Evolutionary conservation across 1,284 basidiomycete genomes (phyloP).

Genomic region (Trichosporon faecale): DNA sequence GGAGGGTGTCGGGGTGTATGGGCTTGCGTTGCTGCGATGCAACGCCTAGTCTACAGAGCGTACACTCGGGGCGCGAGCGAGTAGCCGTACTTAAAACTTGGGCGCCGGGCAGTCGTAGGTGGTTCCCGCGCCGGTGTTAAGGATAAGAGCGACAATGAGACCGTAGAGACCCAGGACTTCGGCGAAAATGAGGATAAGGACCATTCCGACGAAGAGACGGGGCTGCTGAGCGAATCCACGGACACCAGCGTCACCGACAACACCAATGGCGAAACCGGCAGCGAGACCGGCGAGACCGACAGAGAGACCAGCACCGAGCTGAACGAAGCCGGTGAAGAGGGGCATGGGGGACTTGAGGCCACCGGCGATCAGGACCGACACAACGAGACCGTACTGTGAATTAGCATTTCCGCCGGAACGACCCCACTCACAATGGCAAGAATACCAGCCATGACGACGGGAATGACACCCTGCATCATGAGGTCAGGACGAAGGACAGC

Average conservation of each 20-base stretch:
- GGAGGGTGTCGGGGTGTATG: background rate
- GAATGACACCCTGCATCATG: conserved; percentile 93
- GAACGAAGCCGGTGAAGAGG: conserved; percentile 79
- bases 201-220: conserved; percentile 77
- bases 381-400: conserved; percentile 77
- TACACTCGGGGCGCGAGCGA: background rate
- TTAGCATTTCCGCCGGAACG: background rate
- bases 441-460: conserved; percentile 99
- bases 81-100: conserved; percentile 12
- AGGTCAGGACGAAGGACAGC: conserved; percentile 90
- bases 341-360: conserved; percentile 60
- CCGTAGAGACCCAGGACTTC: conserved; percentile 73
- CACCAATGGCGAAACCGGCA: conserved; percentile 87
- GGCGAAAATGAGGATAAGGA: conserved; percentile 87
- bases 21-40: background rate
- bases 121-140: conserved; percentile 55
- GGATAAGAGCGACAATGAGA: conserved; percentile 58
- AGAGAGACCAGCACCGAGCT: conserved; percentile 77
- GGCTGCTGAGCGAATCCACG: conserved; percentile 88
- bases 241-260: conserved; percentile 94
- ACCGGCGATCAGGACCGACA: conserved; percentile 80
- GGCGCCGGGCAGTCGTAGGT: conserved; percentile 30
- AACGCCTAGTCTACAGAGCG: conserved; percentile 3
- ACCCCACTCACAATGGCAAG: conserved; percentile 67
- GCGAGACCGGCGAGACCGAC: conserved; percentile 85